A percentile compares a stretch with the other conserved stretches of the same genome.
phyloP scores from a whole-genome alignment of 2,329 filamentous ascomycete genomes.

The Colletotrichum karsti region DNA sequence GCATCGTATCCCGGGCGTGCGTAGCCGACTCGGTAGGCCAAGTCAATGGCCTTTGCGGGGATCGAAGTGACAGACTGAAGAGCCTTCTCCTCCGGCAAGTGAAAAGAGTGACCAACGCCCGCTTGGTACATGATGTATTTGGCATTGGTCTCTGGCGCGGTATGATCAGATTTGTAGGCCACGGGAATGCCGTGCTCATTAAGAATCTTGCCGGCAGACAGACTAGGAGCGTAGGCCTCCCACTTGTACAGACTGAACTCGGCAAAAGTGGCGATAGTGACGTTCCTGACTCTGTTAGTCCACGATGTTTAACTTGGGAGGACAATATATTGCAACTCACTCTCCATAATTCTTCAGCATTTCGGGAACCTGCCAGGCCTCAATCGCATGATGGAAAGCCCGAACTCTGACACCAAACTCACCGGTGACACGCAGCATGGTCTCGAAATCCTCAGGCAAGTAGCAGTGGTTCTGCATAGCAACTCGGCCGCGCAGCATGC shows the following conservation, averaged over 20 bases:
- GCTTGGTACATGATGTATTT: conserved; percentile 52
- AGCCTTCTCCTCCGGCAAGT: conserved; percentile 48
- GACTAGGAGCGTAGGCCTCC: conserved; percentile 49
- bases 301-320: background rate
- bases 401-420: conserved; percentile 51
- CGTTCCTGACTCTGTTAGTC: conserved; percentile 37
- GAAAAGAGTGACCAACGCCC: conserved; percentile 50
- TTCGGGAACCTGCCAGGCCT: conserved; percentile 49
- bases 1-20: conserved; percentile 55
- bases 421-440: conserved; percentile 49
- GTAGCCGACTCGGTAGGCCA: conserved; percentile 54
- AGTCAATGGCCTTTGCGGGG: conserved; percentile 51
- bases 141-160: conserved; percentile 41
- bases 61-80: conserved; percentile 54
- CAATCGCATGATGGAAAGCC: conserved; percentile 50
- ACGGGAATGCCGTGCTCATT: conserved; percentile 48
- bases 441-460: conserved; percentile 51
- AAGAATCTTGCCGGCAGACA: conserved; percentile 49
- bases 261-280: conserved; percentile 52
- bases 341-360: conserved; percentile 47
- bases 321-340: conserved; percentile 25
- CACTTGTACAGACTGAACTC: conserved; percentile 51
- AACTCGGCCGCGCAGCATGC: conserved; percentile 48
- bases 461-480: conserved; percentile 55
- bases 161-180: conserved; percentile 54